Conservation (phyloP, 768 basidiomycete genomes). For the Leccinum uliginosum region DNA sequence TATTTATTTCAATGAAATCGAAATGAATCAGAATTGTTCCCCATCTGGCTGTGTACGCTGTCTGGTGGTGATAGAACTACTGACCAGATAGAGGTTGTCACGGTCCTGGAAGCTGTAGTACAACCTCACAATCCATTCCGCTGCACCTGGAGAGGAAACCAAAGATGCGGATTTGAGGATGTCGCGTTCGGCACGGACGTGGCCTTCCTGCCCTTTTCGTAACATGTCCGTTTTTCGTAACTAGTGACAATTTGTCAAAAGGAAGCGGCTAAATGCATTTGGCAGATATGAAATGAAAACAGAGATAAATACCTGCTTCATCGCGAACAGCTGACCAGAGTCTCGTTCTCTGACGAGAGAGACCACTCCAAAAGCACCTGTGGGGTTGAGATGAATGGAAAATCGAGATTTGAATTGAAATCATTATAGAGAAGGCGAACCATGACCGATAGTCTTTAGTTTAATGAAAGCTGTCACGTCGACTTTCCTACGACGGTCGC, state of each 20-base stretch:
- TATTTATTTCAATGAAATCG: constrained; percentile 45
- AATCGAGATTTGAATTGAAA: constrained; percentile 23
- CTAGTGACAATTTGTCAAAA: constrained; percentile 36
- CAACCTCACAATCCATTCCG: constrained; percentile 92
- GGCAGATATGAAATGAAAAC: constrained; percentile 25
- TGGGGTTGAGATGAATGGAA: constrained; percentile 26
- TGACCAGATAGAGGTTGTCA: constrained; percentile 90
- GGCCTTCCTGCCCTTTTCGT: constrained; percentile 95
- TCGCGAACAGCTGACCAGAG: constrained; percentile 81
- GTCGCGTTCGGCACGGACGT: constrained; percentile 94
- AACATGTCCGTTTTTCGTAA: constrained; percentile 89
- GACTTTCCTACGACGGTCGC: constrained; percentile 78
- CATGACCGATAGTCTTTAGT: constrained; percentile 93
- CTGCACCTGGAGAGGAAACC: constrained; percentile 65
- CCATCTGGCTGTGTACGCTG: constrained; percentile 18
- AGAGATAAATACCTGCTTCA: constrained; percentile 77
- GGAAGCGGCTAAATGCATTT: constrained; percentile 25
- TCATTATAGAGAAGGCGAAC: constrained; percentile 39
- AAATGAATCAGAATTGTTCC: constrained; percentile 45
- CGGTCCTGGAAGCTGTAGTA: constrained; percentile 94
- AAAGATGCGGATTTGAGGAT: constrained; percentile 87
- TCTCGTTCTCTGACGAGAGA: constrained; percentile 82
- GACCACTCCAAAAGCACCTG: constrained; percentile 95
- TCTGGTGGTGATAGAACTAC: constrained; percentile 35
- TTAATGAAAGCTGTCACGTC: constrained; percentile 82